Evolutionary conservation across 2,329 filamentous ascomycete species (phyloP).

Genomic region (Talaromyces sp.): DNA sequence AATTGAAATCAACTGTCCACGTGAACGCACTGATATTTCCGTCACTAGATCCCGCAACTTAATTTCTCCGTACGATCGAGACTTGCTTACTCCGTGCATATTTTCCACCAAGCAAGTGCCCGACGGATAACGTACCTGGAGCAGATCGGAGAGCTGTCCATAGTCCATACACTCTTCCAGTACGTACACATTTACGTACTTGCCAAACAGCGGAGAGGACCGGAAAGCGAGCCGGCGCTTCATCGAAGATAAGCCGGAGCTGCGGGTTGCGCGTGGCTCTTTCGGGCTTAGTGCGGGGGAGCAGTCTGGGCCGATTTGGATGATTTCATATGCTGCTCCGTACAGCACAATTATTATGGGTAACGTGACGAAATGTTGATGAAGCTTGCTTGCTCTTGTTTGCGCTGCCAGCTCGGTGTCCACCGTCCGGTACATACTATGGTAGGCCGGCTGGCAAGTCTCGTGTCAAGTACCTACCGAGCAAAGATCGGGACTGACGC

Average conservation of each 20-base stretch:
- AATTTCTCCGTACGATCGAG: not conserved
- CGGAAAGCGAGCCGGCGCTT: conserved; percentile 23
- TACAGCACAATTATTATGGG: conserved; percentile 23
- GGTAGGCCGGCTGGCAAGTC: not conserved
- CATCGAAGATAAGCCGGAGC: conserved; percentile 25
- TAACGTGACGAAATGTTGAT: conserved; percentile 19
- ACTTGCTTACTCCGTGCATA: not conserved
- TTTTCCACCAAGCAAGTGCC: conserved; percentile 1
- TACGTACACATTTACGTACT: not conserved
- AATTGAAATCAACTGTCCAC: not conserved
- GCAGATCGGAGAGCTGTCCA: conserved; percentile 2
- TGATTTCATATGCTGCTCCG: conserved; percentile 5
- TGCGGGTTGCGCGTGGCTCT: conserved; percentile 18
- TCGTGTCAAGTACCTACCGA: not conserved
- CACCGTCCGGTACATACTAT: not conserved
- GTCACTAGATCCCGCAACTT: not conserved
- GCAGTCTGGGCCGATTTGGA: not conserved
- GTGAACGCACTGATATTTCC: not conserved
- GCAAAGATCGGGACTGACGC: conserved; percentile 5
- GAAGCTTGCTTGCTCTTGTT: not conserved
- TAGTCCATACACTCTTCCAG: too few relatives aligned
- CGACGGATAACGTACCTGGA: conserved; percentile 5
- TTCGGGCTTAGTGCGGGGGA: conserved; percentile 25
- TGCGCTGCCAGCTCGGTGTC: not conserved
- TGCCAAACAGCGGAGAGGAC: conserved; percentile 23